These are phyloP conservation scores for Crithidia expoeki DNA, from an alignment of 208 protist species.

Conservation along the genomic window DNA sequence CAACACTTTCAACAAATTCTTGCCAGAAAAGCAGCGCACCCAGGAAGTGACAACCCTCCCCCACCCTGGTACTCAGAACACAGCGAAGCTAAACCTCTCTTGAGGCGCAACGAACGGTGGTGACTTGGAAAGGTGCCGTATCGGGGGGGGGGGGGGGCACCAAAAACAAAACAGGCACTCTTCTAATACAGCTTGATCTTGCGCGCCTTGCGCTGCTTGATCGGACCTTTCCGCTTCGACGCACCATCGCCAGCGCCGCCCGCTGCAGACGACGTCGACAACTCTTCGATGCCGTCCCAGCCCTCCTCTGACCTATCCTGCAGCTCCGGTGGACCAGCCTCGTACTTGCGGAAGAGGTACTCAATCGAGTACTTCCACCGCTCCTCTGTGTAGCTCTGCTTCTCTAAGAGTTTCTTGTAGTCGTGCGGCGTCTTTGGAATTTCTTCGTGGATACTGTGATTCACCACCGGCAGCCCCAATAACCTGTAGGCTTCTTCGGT, in stretches of 20 bases:
- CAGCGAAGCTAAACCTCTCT: too few species aligned
- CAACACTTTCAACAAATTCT: too few species aligned
- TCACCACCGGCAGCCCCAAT: slow-evolving; percentile 78
- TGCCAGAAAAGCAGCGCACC: too few species aligned
- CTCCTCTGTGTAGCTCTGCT: slow-evolving; percentile 90
- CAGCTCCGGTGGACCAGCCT: slow-evolving; percentile 81
- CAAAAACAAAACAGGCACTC: too few species aligned
- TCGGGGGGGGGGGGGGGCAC: too few species aligned
- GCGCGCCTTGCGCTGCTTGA: slow-evolving; percentile 88
- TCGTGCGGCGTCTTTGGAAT: slow-evolving; percentile 81
- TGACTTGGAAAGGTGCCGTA: too few species aligned
- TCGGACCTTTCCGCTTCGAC: slow-evolving; percentile 70
- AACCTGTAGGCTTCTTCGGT: slow-evolving; percentile 84
- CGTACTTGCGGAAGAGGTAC: slow-evolving; percentile 89
- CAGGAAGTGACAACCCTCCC: too few species aligned
- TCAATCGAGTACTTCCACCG: slow-evolving; percentile 91
- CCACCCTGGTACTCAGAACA: too few species aligned
- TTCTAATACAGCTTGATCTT: slow-evolving; percentile 89
- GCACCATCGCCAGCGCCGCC: slow-evolving; percentile 41
- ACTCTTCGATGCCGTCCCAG: slow-evolving; percentile 78
- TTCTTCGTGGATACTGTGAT: slow-evolving; percentile 81
- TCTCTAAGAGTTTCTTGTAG: slow-evolving; percentile 84
- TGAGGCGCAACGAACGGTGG: too few species aligned
- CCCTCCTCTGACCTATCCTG: slow-evolving; percentile 64
- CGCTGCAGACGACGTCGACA: slow-evolving; percentile 34